Evolutionary conservation across 352 stramenopile species (phyloP), one percentile per base, ranked within the genome.

Genomic region (Chrysophaeum taylorii): DNA sequence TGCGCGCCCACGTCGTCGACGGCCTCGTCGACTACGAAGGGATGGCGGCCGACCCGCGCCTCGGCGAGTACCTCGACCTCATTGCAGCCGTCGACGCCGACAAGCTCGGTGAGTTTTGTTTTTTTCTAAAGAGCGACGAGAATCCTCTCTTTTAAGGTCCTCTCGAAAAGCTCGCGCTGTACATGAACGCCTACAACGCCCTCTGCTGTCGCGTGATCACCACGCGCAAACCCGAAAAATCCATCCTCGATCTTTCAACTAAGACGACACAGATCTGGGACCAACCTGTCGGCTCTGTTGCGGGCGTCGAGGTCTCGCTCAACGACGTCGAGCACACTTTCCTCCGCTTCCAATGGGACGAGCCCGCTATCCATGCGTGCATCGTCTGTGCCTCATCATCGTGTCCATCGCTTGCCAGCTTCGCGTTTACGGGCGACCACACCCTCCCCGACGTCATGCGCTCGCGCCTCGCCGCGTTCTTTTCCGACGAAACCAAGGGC

Each of bases 131-230:
- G n/a, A n/a, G n/a, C n/a, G n/a, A n/a, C n/a, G n/a, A n/a, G n/a
- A n/a, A n/a, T n/a, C n/a, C n/a, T n/a, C n/a, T n/a, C n/a, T n/a
- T n/a, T n/a, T n/a, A n/a, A n/a, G n/a, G n/a, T n/a, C n/a, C 27
- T 2, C 9, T 2, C 5, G 57, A 66, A 36, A 15, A 66, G 33
- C 36, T 66, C 33, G 57, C 57, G 1, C n/a, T 66, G 14, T 36
- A 66, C 57, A 23, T 41, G 14, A 66, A 66, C 57, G 57, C 57
- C 12, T 66, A 66, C 57, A 66, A 66, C 57, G 57, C 57, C 33
- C 35, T 66, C 2, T 66, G 57, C 57, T 14, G 41, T 18, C 31
- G 45, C 33, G n/a, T 66, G 2, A 5, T 66, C 9, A 25, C 9
- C 9, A 25, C 45, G 45, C 18, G 31, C 18, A 12, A 27, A 5